phyloP scores from a whole-genome alignment of 1,284 basidiomycete genomes.

The Moniliella sp. region DNA sequence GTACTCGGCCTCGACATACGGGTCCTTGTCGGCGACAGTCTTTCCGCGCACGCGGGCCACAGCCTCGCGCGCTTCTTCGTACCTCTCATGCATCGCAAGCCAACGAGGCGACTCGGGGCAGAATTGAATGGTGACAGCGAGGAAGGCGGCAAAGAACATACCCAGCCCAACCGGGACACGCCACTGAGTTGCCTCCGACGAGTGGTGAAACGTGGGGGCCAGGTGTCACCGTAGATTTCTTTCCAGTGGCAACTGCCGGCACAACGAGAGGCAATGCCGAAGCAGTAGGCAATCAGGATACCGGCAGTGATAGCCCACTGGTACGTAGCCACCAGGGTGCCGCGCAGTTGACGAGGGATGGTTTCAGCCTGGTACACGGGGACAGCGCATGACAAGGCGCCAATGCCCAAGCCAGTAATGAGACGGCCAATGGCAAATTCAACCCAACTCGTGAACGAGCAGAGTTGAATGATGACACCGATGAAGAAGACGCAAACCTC shows the following conservation, averaged over 20 bases:
- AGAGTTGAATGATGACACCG: constrained; percentile 19
- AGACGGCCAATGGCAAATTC: constrained; percentile 15
- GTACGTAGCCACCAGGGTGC: constrained; percentile 58
- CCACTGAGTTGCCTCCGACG: neutral
- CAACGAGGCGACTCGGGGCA: constrained; percentile 63
- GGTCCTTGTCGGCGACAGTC: too few relatives aligned
- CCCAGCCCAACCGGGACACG: constrained; percentile 59
- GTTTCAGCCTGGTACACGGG: constrained; percentile 67
- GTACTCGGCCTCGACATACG: neutral
- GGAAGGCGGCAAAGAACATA: constrained; percentile 37
- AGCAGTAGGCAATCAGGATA: constrained; percentile 17
- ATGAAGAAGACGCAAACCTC: constrained; percentile 38
- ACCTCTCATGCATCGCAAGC: constrained; percentile 50
- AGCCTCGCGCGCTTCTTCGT: constrained; percentile 44
- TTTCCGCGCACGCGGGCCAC: constrained; percentile 41
- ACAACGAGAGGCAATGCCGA: too few relatives aligned
- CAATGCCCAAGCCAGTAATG: constrained; percentile 12
- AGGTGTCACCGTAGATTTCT: too few relatives aligned
- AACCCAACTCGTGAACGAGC: neutral
- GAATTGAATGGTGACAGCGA: constrained; percentile 36
- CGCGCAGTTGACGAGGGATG: constrained; percentile 55
- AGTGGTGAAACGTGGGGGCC: too few relatives aligned
- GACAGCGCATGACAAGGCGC: constrained; percentile 35
- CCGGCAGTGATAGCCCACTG: constrained; percentile 48
- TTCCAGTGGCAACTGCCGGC: too few relatives aligned